Evolutionary conservation across 768 basidiomycete genomes (phyloP).

Genomic region (Holtermannia corniformis): DNA sequence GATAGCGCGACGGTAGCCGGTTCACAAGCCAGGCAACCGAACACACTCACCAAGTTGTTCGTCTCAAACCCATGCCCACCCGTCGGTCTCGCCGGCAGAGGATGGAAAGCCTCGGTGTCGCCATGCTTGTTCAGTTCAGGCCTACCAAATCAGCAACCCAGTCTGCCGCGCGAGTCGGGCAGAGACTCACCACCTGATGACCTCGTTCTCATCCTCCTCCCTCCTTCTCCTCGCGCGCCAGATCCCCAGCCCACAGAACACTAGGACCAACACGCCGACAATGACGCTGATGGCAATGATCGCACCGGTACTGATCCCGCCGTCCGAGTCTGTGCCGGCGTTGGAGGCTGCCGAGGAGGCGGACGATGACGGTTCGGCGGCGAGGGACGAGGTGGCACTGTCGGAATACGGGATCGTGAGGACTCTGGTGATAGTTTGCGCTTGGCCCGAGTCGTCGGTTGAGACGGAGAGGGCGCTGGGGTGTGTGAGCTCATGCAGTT

Average conservation of each 20-base stretch:
- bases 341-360: constrained; percentile 11
- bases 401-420: constrained; percentile 3
- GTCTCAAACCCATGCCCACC: constrained; percentile 40
- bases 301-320: constrained; percentile 25
- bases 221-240: constrained; percentile 35
- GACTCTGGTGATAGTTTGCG: constrained; percentile 23
- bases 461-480: background rate
- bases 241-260: constrained; percentile 27
- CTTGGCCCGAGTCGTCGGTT: constrained; percentile 26
- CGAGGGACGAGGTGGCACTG: constrained; percentile 13
- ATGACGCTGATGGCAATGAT: constrained; percentile 36
- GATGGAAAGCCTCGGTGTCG: constrained; percentile 32
- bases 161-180: background rate
- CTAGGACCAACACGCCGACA: constrained; percentile 32
- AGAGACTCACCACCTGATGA: constrained; percentile 32
- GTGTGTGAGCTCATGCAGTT: no score
- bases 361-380: constrained; percentile 9
- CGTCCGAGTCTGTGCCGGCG: constrained; percentile 1
- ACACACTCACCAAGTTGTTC: constrained; percentile 26
- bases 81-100: constrained; percentile 35
- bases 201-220: constrained; percentile 34
- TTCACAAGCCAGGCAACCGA: no score
- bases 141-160: no score
- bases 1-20: no score
- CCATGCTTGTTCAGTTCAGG: constrained; percentile 40